Evolutionary conservation across 1,139 yeast genomes (phyloP).

Genomic region (Geotrichum phurueaensis): DNA sequence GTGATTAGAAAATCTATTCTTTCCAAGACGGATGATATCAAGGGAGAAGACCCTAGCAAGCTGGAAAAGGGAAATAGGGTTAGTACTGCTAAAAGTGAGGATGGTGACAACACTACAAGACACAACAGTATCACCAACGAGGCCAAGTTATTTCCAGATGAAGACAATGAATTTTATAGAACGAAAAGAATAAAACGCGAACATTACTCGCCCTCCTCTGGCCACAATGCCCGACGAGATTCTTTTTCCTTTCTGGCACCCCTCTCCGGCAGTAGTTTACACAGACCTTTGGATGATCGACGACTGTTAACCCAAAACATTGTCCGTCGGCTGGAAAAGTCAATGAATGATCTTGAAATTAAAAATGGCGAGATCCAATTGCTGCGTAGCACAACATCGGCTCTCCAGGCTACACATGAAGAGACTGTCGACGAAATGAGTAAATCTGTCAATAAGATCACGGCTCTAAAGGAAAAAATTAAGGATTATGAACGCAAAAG

Average conservation of each 20-base stretch:
- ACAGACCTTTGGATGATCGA: conserved; percentile 58
- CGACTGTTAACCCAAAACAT: conserved; percentile 47
- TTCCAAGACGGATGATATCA: conserved; percentile 54
- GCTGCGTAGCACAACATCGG: conserved; percentile 32
- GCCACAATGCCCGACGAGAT: conserved; percentile 12
- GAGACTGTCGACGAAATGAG: conserved; percentile 41
- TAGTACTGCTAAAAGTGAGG: conserved; percentile 22
- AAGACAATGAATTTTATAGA: conserved; percentile 45
- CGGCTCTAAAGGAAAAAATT: conserved; percentile 25
- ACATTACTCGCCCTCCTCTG: conserved; percentile 17
- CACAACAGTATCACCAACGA: conserved; percentile 1
- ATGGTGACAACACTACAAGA: conserved; percentile 34
- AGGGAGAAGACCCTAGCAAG: not conserved
- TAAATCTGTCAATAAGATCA: conserved; percentile 31
- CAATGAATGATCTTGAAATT: conserved; percentile 22
- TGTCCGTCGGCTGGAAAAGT: conserved; percentile 36
- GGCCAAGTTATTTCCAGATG: conserved; percentile 5
- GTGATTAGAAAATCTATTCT: conserved; percentile 77
- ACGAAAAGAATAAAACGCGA: conserved; percentile 62
- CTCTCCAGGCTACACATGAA: conserved; percentile 36
- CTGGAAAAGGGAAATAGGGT: conserved; percentile 1
- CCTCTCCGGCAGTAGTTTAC: conserved; percentile 33
- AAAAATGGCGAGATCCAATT: conserved; percentile 32
- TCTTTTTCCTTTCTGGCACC: conserved; percentile 9
- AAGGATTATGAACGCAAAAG: conserved; percentile 28